Percentiles rank a stretch among this genome's conserved stretches.
These are phyloP conservation scores for Marchantia paleacea DNA, from an alignment of 225 moss, liverwort and hornwort species.

Conservation along the genomic window DNA sequence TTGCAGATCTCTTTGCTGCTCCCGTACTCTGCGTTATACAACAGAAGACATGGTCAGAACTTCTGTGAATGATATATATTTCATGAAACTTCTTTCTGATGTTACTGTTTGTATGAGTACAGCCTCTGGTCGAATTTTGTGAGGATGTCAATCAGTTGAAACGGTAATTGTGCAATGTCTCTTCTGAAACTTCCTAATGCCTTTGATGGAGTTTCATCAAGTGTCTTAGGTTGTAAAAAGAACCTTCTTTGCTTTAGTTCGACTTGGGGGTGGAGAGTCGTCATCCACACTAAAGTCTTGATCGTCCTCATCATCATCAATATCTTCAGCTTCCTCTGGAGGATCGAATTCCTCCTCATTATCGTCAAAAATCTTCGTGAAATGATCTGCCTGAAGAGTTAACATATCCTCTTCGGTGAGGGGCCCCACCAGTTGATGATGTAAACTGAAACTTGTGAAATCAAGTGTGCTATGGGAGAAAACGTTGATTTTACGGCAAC, in stretches of 20 bases:
- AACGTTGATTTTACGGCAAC: no score
- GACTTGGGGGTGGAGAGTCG: neutral
- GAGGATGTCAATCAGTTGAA: neutral
- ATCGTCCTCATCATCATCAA: conserved; percentile 28
- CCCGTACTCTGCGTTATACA: neutral
- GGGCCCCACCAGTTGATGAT: neutral
- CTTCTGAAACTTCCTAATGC: neutral
- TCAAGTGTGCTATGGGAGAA: no score
- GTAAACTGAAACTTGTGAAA: neutral
- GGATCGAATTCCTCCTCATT: conserved; percentile 47
- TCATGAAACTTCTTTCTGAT: neutral
- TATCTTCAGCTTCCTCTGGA: conserved; percentile 29
- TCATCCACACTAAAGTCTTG: conserved; percentile 42
- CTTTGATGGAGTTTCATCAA: neutral
- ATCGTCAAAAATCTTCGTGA: conserved; percentile 36
- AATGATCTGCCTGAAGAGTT: conserved; percentile 24
- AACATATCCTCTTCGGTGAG: neutral
- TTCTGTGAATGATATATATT: neutral
- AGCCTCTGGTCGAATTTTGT: neutral
- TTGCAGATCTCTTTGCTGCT: neutral
- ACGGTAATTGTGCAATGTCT: neutral
- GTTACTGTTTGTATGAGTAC: neutral
- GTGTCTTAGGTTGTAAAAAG: no score
- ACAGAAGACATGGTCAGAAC: neutral
- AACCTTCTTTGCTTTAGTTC: conserved; percentile 9